Evolutionary conservation across 192 early-diverging fungal species (phyloP), one percentile per base, ranked within the genome.

Genomic region (Linnemannia elongata): DNA sequence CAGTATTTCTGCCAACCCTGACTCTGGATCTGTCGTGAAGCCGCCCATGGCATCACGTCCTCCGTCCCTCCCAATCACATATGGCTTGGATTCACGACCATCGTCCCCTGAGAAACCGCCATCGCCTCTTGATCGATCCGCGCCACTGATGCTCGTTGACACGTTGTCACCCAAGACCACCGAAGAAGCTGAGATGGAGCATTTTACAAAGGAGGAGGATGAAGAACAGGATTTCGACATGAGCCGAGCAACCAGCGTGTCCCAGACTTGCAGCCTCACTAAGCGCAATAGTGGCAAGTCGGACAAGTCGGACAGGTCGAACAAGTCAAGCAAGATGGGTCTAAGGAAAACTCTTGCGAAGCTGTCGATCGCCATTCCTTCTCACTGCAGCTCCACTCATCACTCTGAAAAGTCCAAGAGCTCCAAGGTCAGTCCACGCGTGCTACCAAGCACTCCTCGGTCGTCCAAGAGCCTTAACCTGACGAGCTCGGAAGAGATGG

Each of bases 291-390:
- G 71, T 6, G 79, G 78, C n/a, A 87, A 81, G 27, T 42, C 79
- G 3, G 10, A 63, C 27, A 52, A 52, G 49, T 52, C 49, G 49
- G 76, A 78, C 27, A 87, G 78, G 22, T 42, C 79, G 1, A 66
- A 66, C 60, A 87, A 78, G 47, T 36, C 45, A 5, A 35, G 66
- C 8, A 87, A 87, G 38, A 36, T 86, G 76, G 85, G 85, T 30
- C 80, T 81, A 1, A 71, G 79, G 5, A 87, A 81, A 73, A 81
- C 78, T 0, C 49, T 81, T 57, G 85, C 85, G 35, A 87, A 81
- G 72, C 54, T 87, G 24, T 87, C 85, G 6, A 87, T 87, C 13
- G 27, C 79, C 27, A 87, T 87, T 36, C 85, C 85, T 13, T 78
- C 45, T 30, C 85, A 87, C 42, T 18, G 3, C 52, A 49, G 60